Evolutionary conservation across 169 alveolate genomes (phyloP).

Genomic region (Fabrea salina): DNA sequence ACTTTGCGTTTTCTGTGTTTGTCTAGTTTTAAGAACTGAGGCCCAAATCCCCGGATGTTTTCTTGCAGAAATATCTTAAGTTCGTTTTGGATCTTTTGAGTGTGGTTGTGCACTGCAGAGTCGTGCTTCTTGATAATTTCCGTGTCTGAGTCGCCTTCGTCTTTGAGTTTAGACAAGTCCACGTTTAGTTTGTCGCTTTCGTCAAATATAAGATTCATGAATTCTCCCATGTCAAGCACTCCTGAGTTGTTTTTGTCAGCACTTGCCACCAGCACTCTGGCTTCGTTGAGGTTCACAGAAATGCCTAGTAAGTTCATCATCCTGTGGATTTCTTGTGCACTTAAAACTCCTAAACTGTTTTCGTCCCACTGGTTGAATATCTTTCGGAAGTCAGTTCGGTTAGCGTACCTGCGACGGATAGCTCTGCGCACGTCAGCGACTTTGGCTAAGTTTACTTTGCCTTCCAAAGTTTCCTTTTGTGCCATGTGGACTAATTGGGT

Average conservation of each 20-base stretch:
- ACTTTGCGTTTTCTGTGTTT: slow-evolving; percentile 26
- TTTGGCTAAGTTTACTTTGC: slow-evolving; percentile 72
- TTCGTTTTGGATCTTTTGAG: slow-evolving; percentile 1
- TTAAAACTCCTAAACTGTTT: slow-evolving; percentile 54
- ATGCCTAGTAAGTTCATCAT: slow-evolving; percentile 79
- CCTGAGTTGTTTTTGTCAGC: slow-evolving; percentile 72
- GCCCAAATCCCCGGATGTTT: background rate
- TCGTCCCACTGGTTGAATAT: slow-evolving; percentile 78
- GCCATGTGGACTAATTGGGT: slow-evolving; percentile 73
- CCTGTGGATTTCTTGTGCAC: slow-evolving; percentile 58
- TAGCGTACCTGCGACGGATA: slow-evolving; percentile 76
- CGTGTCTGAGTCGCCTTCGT: background rate
- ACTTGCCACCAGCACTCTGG: slow-evolving; percentile 70
- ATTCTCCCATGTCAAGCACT: slow-evolving; percentile 70
- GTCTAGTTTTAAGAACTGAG: slow-evolving; percentile 3
- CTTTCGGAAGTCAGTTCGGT: slow-evolving; percentile 67
- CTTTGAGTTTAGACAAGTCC: slow-evolving; percentile 43
- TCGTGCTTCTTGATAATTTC: slow-evolving; percentile 7
- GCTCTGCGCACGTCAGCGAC: slow-evolving; percentile 81
- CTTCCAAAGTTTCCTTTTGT: slow-evolving; percentile 67
- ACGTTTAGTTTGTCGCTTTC: slow-evolving; percentile 66
- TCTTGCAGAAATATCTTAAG: background rate
- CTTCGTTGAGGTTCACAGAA: slow-evolving; percentile 74
- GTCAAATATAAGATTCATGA: slow-evolving; percentile 72
- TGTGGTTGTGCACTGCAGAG: background rate